Conservation (phyloP, 2,329 filamentous ascomycete species). For the Diaporthe citri region DNA sequence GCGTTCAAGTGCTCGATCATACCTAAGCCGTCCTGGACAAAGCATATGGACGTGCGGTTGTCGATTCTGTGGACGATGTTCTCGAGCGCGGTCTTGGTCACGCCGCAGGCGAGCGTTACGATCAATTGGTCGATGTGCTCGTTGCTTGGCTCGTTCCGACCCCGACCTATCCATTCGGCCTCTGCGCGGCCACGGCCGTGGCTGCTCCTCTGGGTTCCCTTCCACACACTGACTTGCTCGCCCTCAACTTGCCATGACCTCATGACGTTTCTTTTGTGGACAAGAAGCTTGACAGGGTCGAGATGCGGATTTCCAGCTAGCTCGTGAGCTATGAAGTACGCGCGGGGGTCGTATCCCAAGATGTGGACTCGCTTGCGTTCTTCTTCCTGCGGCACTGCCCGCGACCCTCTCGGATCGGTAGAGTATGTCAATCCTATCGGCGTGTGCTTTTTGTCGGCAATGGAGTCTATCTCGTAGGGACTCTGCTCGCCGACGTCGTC, state of each 20-base stretch:
- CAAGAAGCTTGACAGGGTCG: conserved; percentile 48
- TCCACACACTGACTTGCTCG: conserved; percentile 42
- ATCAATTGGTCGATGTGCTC: conserved; percentile 47
- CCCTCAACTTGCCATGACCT: conserved; percentile 45
- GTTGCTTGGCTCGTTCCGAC: conserved; percentile 27
- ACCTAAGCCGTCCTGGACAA: conserved; percentile 69
- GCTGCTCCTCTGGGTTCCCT: conserved; percentile 38
- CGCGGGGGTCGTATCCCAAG: conserved; percentile 36
- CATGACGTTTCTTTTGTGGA: conserved; percentile 42
- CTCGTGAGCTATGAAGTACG: conserved; percentile 47
- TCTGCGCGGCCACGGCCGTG: conserved; percentile 40
- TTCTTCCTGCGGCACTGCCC: conserved; percentile 4
- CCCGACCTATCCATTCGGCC: conserved; percentile 43
- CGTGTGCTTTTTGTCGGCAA: neutral
- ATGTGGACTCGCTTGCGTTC: conserved; percentile 36
- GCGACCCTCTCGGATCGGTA: conserved; percentile 11
- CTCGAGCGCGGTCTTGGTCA: conserved; percentile 44
- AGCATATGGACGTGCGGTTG: conserved; percentile 50
- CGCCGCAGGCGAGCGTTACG: conserved; percentile 48
- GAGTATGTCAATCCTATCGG: conserved; percentile 36
- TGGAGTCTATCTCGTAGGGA: conserved; percentile 10
- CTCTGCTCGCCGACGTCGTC: conserved; percentile 36
- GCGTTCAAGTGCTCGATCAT: conserved; percentile 82
- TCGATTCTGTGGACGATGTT: conserved; percentile 49
- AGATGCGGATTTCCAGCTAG: conserved; percentile 46